Evolutionary conservation across 371 early-diverging fungal genomes (phyloP).

Genomic region (Mucor sp.): DNA sequence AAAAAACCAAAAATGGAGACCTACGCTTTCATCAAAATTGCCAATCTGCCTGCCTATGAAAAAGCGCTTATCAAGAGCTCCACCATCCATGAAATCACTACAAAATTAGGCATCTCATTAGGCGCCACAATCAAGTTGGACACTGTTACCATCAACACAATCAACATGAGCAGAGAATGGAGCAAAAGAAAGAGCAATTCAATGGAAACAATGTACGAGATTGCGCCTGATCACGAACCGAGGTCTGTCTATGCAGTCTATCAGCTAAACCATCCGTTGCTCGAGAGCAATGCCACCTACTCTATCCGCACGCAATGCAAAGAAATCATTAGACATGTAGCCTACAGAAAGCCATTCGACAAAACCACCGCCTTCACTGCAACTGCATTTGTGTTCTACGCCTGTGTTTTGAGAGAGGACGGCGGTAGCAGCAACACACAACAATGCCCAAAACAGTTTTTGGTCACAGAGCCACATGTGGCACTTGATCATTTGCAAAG

Average conservation of each 20-base stretch:
- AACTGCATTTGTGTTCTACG: background rate
- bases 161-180: background rate
- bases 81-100: background rate
- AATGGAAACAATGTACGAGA: background rate
- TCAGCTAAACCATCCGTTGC: background rate
- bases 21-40: background rate
- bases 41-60: background rate
- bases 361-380: background rate
- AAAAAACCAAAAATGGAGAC: background rate
- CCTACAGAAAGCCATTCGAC: background rate
- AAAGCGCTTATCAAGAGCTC: background rate
- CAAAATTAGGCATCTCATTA: background rate
- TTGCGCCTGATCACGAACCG: background rate
- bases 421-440: too few species aligned
- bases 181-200: background rate
- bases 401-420: background rate
- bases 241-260: background rate
- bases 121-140: background rate
- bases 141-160: background rate
- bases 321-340: background rate
- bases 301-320: background rate
- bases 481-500: background rate
- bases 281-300: background rate
- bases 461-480: background rate
- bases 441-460: background rate